Evolutionary conservation across 225 moss, liverwort and hornwort species (phyloP), one percentile per base, ranked within the genome.

Genomic region (Marchantia paleacea): DNA sequence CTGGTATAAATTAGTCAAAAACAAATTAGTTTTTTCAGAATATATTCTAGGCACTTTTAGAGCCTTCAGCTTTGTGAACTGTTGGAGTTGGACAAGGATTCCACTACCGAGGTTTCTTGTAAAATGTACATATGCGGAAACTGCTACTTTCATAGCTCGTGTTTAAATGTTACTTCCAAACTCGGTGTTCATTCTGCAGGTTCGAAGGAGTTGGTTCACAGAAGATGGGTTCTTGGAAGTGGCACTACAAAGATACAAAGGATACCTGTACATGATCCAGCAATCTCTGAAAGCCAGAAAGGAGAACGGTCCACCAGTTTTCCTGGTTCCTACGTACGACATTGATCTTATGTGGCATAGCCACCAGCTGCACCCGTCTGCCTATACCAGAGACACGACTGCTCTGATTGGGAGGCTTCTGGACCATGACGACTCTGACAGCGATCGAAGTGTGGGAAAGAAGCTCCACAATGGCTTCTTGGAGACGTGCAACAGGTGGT

Each of bases 401-500:
- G 55, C 57, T 20, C 76, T 80, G 26, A 18, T 85, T 12, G 85
- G 85, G 2, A 54, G 10, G 22, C 7, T 87, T 64, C 51, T 87
- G 54, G 75, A 87, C 60, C 94, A 95, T 77, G 93, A 95, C 78
- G 81, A 87, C 24, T 81, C n/a, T n/a, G n/a, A 90, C 75, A 87
- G 80, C 76, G 80, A 83, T 85, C 90, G 93, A 73, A 86, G 87
- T 75, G 69, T 7, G 29, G 94, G 93, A 54, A 84, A 89, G 74
- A 94, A 92, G 84, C 86, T 94, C 47, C 82, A 91, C 66, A 91
- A 85, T 77, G 91, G 92, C 54, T 94, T 92, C 78, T 85, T 82
- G 69, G 89, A 91, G 77, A 90, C 89, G 24, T 92, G 92, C 82
- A 81, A 88, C 50, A 81, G 90, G n/a, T 92, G 94, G 94, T 87